Base-by-base conservation (phyloP, 1,284 basidiomycete species). In the Boletellus deceptivus region DNA sequence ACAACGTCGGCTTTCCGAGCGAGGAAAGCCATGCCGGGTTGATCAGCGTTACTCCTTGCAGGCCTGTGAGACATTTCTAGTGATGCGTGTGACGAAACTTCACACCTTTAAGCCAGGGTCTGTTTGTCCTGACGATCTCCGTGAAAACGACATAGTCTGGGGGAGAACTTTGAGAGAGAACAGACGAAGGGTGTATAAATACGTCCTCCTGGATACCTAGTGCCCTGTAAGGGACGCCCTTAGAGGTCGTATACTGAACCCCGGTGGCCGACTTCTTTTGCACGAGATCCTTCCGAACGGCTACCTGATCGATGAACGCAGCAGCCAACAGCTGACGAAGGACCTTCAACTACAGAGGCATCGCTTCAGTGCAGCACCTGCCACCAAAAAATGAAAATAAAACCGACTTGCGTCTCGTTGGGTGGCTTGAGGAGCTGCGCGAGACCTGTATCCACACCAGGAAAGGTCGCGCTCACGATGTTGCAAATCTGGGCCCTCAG, bases 231-330 rank as follows among this genome's bases (percentile, higher is more conserved):
- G 93, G 76, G 8, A 99, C 83, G 14, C 88, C 86, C 54, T 85
- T 86, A 0, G 88, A 82, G 16, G 85, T 91, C 7, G 85, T 76
- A 69, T 82, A 89, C 59, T 91, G 85, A 33, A 76, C 71, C 5
- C 88, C 91, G n/a, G 77, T 73, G 3, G 74, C 71, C 2, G 74
- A 67, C 27, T 74, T 74, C 54, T 80, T 81, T 39, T 83, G 76
- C 10, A 87, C 77, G 41, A 93, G 69, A 63, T 98, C 95, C 61
- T 93, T 93, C 17, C 97, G 85, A 20, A 96, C 82, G 14, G 97
- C 97, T 3, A 98, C 84, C 67, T 98, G 94, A 70, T 99, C 96
- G 59, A 98, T 91, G 72, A 97, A 98, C 6, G 87, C 92, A 2
- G 95, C 88, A 1, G 90, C 79, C 42, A 99, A 69, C 17, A 98